Base-by-base conservation (phyloP, 345 rosid genomes). In the Salix purpurea region DNA sequence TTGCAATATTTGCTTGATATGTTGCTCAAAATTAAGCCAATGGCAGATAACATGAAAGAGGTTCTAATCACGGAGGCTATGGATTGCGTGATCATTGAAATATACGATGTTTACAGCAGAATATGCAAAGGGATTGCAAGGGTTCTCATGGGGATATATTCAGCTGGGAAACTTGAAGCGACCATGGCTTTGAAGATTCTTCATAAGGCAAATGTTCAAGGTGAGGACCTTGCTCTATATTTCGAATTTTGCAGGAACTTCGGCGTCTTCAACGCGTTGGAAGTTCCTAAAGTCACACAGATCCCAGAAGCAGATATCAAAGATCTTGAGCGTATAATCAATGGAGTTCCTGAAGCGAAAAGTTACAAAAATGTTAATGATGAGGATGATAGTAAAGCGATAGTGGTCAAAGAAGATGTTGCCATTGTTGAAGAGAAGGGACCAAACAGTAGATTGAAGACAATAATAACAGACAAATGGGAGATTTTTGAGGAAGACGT, bases 81-180 rank as follows among this genome's bases (percentile, higher is more conserved):
- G 97, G 93, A 90, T 65, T 90, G 90, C 56, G 77, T 93, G 9
- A 46, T 89, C 70, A 83, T 80, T 13, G 97, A 95, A 83, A 84
- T 90, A 15, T 74, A 86, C 58, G 90, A 91, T 69, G 72, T 89
- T 39, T 88, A 91, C 69, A 84, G 89, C 81, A 83, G 84, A 77
- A 90, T 93, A 14, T 91, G 91, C 78, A 85, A 74, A 13, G 88
- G 82, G 32, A 78, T 90, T 4, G 89, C 90, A 0, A 77, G 82
- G 52, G 85, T 90, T 73, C 75, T 91, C 1, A 62, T 85, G 46
- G 80, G 78, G 10, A 82, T 88, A 1, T 68, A 85, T 65, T 74
- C 85, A 0, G 78, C 86, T 12, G 87, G 85, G 52, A 83, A 79
- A 74, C 24, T 18, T 1, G 90, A 93, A 74, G 90, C 93, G 0